Evolutionary conservation across 208 protist genomes (phyloP).

Genomic region (Wallacemonas collosoma): DNA sequence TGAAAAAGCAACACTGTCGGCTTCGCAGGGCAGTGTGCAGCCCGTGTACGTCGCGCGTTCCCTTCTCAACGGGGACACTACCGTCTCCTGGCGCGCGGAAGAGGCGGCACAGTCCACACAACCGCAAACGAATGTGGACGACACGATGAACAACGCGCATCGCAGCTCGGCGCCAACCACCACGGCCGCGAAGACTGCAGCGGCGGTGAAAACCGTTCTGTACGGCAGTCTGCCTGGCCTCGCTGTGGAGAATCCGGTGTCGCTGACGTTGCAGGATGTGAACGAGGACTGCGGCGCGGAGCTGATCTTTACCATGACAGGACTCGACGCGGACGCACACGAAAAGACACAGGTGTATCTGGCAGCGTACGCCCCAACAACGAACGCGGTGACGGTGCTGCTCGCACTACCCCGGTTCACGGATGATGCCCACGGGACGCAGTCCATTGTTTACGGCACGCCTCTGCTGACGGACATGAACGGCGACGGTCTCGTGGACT

Average conservation of each 20-base stretch:
- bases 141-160: too few relatives aligned
- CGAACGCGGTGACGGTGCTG: slow-evolving; percentile 6
- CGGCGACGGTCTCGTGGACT: slow-evolving; percentile 57
- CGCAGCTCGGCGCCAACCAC: too few relatives aligned
- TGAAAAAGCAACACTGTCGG: background rate
- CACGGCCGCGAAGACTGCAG: background rate
- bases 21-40: background rate
- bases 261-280: slow-evolving; percentile 47
- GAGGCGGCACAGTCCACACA: too few relatives aligned
- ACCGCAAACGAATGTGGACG: too few relatives aligned
- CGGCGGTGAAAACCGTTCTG: background rate
- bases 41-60: background rate
- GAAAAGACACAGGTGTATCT: background rate
- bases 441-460: slow-evolving; percentile 28
- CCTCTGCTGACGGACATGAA: slow-evolving; percentile 46
- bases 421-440: background rate
- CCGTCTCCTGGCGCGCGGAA: background rate
- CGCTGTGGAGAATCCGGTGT: slow-evolving; percentile 16
- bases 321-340: slow-evolving; percentile 17
- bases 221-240: background rate
- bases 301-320: slow-evolving; percentile 54
- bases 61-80: background rate
- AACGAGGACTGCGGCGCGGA: slow-evolving; percentile 69
- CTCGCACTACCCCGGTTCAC: slow-evolving; percentile 17
- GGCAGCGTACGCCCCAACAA: background rate